phyloP scores from a whole-genome alignment of 345 rosid species.

The Excoecaria agallocha region DNA sequence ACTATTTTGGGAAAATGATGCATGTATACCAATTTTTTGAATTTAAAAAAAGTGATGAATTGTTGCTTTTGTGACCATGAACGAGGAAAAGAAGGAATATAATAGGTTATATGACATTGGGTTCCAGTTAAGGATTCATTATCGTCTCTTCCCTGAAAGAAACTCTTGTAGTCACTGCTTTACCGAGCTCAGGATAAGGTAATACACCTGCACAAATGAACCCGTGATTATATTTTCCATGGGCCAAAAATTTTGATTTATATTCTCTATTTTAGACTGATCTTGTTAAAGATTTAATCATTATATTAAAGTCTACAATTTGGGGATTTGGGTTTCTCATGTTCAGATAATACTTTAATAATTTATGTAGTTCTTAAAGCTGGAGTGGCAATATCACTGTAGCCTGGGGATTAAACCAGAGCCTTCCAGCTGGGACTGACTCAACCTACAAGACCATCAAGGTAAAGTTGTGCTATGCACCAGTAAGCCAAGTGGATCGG shows the following conservation, averaged over 20 bases:
- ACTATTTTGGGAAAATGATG: no score
- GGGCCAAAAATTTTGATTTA: not conserved
- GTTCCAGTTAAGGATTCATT: constrained; percentile 3
- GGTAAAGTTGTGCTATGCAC: constrained; percentile 66
- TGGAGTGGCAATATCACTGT: constrained; percentile 49
- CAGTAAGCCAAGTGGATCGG: constrained; percentile 68
- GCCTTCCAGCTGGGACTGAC: constrained; percentile 34
- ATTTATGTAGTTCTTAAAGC: constrained; percentile 41
- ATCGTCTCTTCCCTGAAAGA: constrained; percentile 33
- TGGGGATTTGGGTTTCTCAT: not conserved
- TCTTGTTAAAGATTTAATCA: not conserved
- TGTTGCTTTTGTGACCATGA: no score
- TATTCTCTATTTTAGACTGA: not conserved
- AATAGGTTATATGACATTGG: no score
- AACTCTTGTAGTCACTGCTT: constrained; percentile 32
- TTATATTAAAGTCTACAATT: not conserved
- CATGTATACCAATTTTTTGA: no score
- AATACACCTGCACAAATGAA: not conserved
- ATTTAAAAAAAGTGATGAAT: no score
- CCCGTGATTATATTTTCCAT: not conserved
- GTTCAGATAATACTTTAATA: not conserved
- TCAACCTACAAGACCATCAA: constrained; percentile 43
- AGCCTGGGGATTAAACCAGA: constrained; percentile 56
- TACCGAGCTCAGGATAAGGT: constrained; percentile 42
- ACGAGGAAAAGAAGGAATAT: no score